Percentiles rank a stretch among this genome's conserved stretches.
Evolutionary conservation across 805 yeast species (phyloP).

Genomic region (Suhomyces xylopsoci): DNA sequence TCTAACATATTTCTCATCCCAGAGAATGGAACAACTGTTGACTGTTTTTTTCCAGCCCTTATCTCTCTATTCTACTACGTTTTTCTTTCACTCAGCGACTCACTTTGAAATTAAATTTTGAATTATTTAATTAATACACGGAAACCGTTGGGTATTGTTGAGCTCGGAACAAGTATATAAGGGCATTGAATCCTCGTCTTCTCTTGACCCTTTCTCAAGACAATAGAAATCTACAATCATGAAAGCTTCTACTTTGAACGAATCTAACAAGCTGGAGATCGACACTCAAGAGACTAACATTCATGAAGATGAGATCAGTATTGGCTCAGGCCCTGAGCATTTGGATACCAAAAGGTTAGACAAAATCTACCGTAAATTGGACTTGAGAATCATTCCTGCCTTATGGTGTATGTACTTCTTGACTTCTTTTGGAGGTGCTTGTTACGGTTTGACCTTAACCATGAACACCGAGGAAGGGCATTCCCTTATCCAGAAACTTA

Average conservation of each 20-base stretch:
- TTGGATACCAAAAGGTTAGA: conserved; percentile 38
- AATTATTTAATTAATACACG: background rate
- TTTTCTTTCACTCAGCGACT: background rate
- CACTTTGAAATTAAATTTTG: background rate
- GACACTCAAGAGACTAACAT: background rate
- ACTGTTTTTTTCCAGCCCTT: background rate
- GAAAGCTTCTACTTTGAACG: background rate
- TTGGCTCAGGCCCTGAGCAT: conserved; percentile 2
- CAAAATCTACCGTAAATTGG: conserved; percentile 58
- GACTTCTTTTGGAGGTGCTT: conserved; percentile 72
- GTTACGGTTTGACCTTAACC: conserved; percentile 76
- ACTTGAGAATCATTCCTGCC: conserved; percentile 73
- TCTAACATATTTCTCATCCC: too few species aligned
- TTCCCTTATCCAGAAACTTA: conserved; percentile 52
- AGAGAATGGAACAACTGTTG: background rate
- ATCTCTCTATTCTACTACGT: background rate
- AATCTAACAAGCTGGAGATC: background rate
- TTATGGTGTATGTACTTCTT: conserved; percentile 77
- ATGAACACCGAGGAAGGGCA: conserved; percentile 67
- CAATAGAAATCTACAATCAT: background rate
- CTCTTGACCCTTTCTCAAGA: background rate
- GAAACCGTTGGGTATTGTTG: background rate
- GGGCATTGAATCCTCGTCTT: background rate
- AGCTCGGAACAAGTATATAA: background rate
- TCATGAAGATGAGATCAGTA: conserved; percentile 10